Base-by-base conservation (phyloP, 305 asterid genomes). In the Salvia sclarea region DNA sequence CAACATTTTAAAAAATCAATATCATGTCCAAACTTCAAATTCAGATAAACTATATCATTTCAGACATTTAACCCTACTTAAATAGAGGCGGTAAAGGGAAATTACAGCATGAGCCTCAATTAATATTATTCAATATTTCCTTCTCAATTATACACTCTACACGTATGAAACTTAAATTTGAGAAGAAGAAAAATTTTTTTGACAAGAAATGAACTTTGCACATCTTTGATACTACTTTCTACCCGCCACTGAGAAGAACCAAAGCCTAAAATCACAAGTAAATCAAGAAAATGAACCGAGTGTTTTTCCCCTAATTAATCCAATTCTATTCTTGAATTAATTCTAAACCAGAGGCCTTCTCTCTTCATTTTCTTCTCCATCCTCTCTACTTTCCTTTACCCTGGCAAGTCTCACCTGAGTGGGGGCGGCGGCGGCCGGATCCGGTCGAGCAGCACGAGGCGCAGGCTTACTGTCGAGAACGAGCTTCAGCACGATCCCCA, bases 401-500 rank as follows among this genome's bases (percentile, higher is more conserved):
- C 69, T 43, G 47, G 54, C 64, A 8, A 8, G 17, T 11, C 41
- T 58, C 1, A 12, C 50, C 48, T 43, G 71, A 0, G 48, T 18
- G 28, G 10, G 5, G 55, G 58, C 6, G 61, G 60, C 58, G n/a
- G 85, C n/a, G n/a, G n/a, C n/a, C n/a, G n/a, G 38, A 3, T n/a
- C 17, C 11, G 61, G 40, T 8, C 80, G 68, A 75, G 11, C 61
- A 16, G 7, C 73, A 8, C 63, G 80, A 62, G 62, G 43, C 4
- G 80, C 61, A 8, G 87, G 72, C 63, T 80, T 87, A 40, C 77
- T 79, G 3, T 90, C 90, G 0, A 86, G 90, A 64, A 88, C 75
- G 62, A 90, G 87, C 68, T 76, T 76, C 72, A 76, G 31, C 20
- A 72, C 13, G 21, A 76, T 76, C 13, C 81, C 81, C 81, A 72